A percentile compares a stretch with the other conserved stretches of the same genome.
phyloP scores from a whole-genome alignment of 2,329 filamentous ascomycete species.

The Sporothrix humicola region DNA sequence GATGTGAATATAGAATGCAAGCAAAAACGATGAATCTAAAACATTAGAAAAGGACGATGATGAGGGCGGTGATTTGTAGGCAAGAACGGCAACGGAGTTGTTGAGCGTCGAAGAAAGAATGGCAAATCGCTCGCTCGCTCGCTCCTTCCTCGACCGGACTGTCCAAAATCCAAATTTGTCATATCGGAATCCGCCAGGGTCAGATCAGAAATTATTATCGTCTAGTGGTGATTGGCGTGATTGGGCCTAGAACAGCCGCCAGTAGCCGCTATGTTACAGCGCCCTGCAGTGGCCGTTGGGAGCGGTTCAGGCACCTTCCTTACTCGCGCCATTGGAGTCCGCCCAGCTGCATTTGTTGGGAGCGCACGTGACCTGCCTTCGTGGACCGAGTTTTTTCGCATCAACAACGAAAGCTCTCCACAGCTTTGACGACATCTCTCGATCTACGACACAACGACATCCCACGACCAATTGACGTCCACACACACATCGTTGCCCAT shows the following conservation, averaged over 20 bases:
- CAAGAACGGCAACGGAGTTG: background rate
- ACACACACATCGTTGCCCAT: background rate
- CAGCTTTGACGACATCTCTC: slow-evolving; percentile 2
- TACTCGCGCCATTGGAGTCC: background rate
- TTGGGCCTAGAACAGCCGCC: slow-evolving; percentile 26
- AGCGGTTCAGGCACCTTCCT: too few relatives aligned
- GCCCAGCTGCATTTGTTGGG: background rate
- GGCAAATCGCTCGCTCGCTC: background rate
- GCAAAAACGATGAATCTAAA: background rate
- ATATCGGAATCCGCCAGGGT: slow-evolving; percentile 12
- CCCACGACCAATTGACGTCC: background rate
- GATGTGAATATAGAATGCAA: background rate
- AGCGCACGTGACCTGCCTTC: slow-evolving; percentile 9
- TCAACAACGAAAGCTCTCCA: slow-evolving; percentile 11
- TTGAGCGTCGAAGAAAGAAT: background rate
- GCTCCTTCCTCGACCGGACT: background rate
- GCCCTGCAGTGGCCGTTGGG: background rate
- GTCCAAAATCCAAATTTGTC: slow-evolving; percentile 26
- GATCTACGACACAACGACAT: background rate
- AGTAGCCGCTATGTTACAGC: slow-evolving; percentile 28
- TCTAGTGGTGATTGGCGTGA: slow-evolving; percentile 13
- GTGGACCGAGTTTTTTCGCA: background rate
- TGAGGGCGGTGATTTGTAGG: background rate
- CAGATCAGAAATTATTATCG: slow-evolving; percentile 23
- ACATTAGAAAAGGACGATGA: background rate